phyloP scores from a whole-genome alignment of 176 grass and related monocot genomes.

The Elaeis guineensis region DNA sequence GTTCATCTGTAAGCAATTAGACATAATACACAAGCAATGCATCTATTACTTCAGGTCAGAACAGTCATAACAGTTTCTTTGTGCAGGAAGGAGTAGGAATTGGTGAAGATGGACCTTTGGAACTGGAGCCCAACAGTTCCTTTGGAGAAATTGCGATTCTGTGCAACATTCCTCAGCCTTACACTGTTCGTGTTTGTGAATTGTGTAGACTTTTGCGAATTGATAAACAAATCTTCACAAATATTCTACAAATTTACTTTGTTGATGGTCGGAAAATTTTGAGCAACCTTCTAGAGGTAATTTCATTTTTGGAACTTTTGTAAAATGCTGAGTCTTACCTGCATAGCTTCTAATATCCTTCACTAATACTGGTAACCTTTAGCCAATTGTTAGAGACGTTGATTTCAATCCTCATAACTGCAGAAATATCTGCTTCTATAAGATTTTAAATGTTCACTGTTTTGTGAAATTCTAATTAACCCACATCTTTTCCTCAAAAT shows the following conservation, averaged over 20 bases:
- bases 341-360: too few species aligned
- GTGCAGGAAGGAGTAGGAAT: conserved; percentile 64
- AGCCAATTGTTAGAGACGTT: too few species aligned
- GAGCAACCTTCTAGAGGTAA: conserved; percentile 81
- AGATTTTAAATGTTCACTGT: too few species aligned
- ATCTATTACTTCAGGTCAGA: not conserved
- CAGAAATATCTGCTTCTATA: too few species aligned
- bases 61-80: not conserved
- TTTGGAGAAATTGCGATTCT: conserved; percentile 88
- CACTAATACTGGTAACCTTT: too few species aligned
- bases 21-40: not conserved
- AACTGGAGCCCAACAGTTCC: conserved; percentile 46
- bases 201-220: conserved; percentile 70
- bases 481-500: too few species aligned
- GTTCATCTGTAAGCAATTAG: not conserved
- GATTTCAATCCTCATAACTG: too few species aligned
- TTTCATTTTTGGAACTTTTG: too few species aligned
- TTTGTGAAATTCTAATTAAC: too few species aligned
- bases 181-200: conserved; percentile 66
- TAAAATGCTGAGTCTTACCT: too few species aligned
- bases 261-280: conserved; percentile 72
- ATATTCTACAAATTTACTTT: conserved; percentile 90
- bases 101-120: conserved; percentile 61
- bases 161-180: conserved; percentile 89
- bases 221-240: conserved; percentile 76